phyloP scores from a whole-genome alignment of 805 yeast species.

The Cyberlindnera veronae region DNA sequence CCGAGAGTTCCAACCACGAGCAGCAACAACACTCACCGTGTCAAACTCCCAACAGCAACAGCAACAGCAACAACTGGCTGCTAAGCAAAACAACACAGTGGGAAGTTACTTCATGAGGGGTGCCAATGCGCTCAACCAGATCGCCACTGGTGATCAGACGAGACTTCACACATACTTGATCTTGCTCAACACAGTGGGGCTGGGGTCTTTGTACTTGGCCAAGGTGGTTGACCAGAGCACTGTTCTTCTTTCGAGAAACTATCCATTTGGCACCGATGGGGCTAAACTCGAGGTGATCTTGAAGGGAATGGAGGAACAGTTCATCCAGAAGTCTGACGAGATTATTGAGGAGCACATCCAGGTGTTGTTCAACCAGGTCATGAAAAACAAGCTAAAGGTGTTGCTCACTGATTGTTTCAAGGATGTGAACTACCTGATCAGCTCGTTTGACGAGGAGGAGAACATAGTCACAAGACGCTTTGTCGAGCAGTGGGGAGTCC shows the following conservation, averaged over 20 bases:
- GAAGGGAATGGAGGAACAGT: conserved; percentile 21
- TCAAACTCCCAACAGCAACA: conserved; percentile 16
- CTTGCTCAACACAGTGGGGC: conserved; percentile 68
- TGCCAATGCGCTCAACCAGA: conserved; percentile 39
- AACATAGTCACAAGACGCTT: conserved; percentile 44
- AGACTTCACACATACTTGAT: conserved; percentile 59
- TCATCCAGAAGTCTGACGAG: conserved; percentile 28
- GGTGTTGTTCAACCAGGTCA: conserved; percentile 44
- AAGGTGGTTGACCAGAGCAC: conserved; percentile 33
- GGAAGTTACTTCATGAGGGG: conserved; percentile 39
- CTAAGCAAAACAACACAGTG: conserved; percentile 16
- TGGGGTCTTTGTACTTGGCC: conserved; percentile 55
- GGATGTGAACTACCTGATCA: conserved; percentile 24
- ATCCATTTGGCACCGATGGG: conserved; percentile 37
- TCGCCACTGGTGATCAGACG: conserved; percentile 40
- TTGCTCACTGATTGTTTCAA: conserved; percentile 41
- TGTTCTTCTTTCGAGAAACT: conserved; percentile 32
- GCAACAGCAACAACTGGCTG: conserved; percentile 12
- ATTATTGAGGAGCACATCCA: conserved; percentile 37
- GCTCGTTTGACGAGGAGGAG: conserved; percentile 33
- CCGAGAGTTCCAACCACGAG: conserved; percentile 40
- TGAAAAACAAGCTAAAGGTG: conserved; percentile 41
- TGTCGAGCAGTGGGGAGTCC: conserved; percentile 56
- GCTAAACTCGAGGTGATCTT: conserved; percentile 28
- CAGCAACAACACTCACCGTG: conserved; percentile 29